phyloP scores from a whole-genome alignment of 805 yeast species.

The Tetrapisispora taiwanensis region DNA sequence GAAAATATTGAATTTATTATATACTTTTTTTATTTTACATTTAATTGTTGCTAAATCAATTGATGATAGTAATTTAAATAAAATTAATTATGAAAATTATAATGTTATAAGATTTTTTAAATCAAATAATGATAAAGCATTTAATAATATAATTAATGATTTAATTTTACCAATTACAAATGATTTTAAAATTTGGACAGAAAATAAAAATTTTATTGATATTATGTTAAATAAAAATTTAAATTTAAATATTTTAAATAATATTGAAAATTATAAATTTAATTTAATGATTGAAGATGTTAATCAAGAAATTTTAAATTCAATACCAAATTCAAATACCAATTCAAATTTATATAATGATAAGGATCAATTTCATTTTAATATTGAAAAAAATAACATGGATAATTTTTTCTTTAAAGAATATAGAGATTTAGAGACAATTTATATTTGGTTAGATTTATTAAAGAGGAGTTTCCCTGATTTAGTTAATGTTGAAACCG shows the following conservation, averaged over 20 bases:
- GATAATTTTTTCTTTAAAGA: slow-evolving; percentile 57
- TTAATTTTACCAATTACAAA: slow-evolving; percentile 9
- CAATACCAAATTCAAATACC: slow-evolving; percentile 34
- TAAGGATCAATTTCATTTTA: neutral
- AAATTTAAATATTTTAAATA: slow-evolving; percentile 18
- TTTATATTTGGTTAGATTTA: slow-evolving; percentile 62
- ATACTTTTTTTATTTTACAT: neutral
- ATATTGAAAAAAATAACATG: slow-evolving; percentile 2
- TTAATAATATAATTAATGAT: slow-evolving; percentile 7
- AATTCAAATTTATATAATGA: neutral
- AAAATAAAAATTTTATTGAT: slow-evolving; percentile 38
- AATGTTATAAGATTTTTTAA: slow-evolving; percentile 17
- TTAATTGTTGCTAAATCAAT: neutral
- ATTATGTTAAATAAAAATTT: slow-evolving; percentile 24
- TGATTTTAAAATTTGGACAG: slow-evolving; percentile 41
- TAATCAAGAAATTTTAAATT: slow-evolving; percentile 45
- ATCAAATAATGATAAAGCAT: neutral
- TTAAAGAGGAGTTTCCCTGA: slow-evolving; percentile 54
- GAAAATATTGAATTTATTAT: neutral
- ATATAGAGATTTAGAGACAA: slow-evolving; percentile 56
- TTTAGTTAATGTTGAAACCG: slow-evolving; percentile 48
- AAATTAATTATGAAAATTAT: slow-evolving; percentile 14
- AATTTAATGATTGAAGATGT: slow-evolving; percentile 26
- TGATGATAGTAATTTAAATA: too few relatives aligned
- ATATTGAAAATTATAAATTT: slow-evolving; percentile 35